A percentile compares a stretch with the other conserved stretches of the same genome.
These are phyloP conservation scores for Arthrobotrys musiformis DNA, from an alignment of 2,329 filamentous ascomycete species.

Conservation along the genomic window DNA sequence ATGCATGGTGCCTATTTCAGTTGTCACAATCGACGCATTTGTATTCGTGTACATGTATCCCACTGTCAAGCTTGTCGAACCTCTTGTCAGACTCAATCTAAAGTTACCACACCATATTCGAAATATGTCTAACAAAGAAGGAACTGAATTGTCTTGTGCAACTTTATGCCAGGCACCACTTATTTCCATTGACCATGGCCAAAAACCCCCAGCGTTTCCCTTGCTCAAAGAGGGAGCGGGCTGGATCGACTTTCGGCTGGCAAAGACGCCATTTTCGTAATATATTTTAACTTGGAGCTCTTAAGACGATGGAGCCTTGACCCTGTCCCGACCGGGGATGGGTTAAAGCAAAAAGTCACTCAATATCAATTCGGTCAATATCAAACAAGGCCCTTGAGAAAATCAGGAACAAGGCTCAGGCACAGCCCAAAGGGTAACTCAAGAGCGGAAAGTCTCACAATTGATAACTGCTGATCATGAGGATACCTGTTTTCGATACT, in stretches of 20 bases:
- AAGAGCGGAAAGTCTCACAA: constrained; percentile 29
- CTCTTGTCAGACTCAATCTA: background rate
- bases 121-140: background rate
- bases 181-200: constrained; percentile 16
- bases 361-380: constrained; percentile 23
- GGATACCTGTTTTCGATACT: no score
- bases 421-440: constrained; percentile 11
- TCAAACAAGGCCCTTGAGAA: constrained; percentile 23
- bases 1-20: background rate
- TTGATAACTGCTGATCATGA: background rate
- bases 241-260: constrained; percentile 32
- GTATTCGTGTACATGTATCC: background rate
- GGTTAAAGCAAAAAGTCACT: constrained; percentile 38
- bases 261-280: constrained; percentile 50
- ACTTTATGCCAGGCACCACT: constrained; percentile 44
- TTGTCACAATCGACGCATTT: background rate
- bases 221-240: constrained; percentile 20
- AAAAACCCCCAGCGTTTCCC: background rate
- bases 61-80: background rate
- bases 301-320: constrained; percentile 25
- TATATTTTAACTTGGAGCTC: constrained; percentile 44
- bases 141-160: constrained; percentile 19
- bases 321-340: background rate
- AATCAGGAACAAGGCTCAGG: constrained; percentile 37
- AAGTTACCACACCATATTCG: background rate